Base-by-base conservation (phyloP, 192 early-diverging fungal species). In the Mortierella claussenii region DNA sequence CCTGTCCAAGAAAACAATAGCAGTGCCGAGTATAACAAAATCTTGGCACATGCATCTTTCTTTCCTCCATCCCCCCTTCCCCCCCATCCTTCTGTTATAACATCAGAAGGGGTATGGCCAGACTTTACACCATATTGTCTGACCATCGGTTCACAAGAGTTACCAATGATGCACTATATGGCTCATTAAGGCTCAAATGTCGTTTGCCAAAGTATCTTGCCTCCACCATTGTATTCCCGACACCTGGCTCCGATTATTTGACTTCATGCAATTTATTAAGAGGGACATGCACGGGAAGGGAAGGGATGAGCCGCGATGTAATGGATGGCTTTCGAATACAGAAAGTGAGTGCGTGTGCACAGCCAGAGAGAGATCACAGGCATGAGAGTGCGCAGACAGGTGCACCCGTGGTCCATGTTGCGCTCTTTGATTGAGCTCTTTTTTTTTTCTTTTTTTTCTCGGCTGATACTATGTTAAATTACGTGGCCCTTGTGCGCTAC, bases 251-350 rank as follows among this genome's bases (percentile, higher is more conserved):
- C n/a, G 28, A 49, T 49, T 26, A 26, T 49, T 24, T 40, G 15
- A 40, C 13, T 54, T n/a, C 18, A 5, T 3, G n/a, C 53, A 55
- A 55, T 55, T 55, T 55, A 55, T 36, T 10, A 40, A 54, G 32
- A 5, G 51, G 51, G 36, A 3, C n/a, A n/a, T n/a, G n/a, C n/a
- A n/a, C n/a, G n/a, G n/a, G n/a, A n/a, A n/a, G n/a, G n/a, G n/a
- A n/a, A n/a, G n/a, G n/a, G n/a, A n/a, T n/a, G n/a, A n/a, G n/a
- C n/a, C n/a, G n/a, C n/a, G n/a, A n/a, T n/a, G n/a, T n/a, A n/a
- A n/a, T n/a, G n/a, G n/a, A n/a, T n/a, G n/a, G n/a, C n/a, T n/a
- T n/a, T n/a, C n/a, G n/a, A n/a, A n/a, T n/a, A n/a, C n/a, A n/a
- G n/a, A n/a, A n/a, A n/a, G n/a, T n/a, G n/a, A n/a, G n/a, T n/a